phyloP scores from a whole-genome alignment of 495 filamentous ascomycete genomes.

The Aspergillus wentii region DNA sequence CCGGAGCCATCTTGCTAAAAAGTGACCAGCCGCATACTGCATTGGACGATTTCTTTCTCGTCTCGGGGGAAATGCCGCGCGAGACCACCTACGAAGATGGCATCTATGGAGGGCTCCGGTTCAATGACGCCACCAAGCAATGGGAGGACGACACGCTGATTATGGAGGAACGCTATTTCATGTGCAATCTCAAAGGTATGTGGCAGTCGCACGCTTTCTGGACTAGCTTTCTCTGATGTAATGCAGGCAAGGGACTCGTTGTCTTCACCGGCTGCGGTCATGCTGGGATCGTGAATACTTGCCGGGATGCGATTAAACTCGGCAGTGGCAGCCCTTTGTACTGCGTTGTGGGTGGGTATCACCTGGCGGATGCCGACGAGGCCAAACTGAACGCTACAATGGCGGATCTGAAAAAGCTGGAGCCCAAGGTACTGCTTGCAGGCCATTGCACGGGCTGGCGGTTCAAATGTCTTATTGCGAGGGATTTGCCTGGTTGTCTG shows the following conservation, averaged over 20 bases:
- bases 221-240: background rate
- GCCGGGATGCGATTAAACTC: constrained; percentile 28
- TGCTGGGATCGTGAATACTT: constrained; percentile 39
- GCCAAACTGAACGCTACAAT: constrained; percentile 28
- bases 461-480: constrained; percentile 41
- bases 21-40: constrained; percentile 25
- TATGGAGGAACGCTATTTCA: constrained; percentile 40
- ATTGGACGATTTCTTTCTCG: constrained; percentile 31
- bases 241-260: constrained; percentile 33
- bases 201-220: background rate
- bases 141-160: constrained; percentile 41
- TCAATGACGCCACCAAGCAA: constrained; percentile 13
- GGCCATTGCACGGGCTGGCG: constrained; percentile 48
- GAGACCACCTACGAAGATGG: constrained; percentile 37
- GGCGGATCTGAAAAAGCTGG: constrained; percentile 31
- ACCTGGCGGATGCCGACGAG: constrained; percentile 33
- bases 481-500: constrained; percentile 13
- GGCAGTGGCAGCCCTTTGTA: constrained; percentile 29
- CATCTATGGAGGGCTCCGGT: constrained; percentile 28
- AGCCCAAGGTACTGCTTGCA: constrained; percentile 33
- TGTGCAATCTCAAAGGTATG: constrained; percentile 40
- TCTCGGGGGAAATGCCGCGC: constrained; percentile 38
- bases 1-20: constrained; percentile 28
- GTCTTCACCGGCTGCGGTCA: constrained; percentile 45
- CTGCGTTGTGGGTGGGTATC: constrained; percentile 43